Evolutionary conservation across 495 filamentous ascomycete genomes (phyloP).

Genomic region (Penicillium tannophilum): DNA sequence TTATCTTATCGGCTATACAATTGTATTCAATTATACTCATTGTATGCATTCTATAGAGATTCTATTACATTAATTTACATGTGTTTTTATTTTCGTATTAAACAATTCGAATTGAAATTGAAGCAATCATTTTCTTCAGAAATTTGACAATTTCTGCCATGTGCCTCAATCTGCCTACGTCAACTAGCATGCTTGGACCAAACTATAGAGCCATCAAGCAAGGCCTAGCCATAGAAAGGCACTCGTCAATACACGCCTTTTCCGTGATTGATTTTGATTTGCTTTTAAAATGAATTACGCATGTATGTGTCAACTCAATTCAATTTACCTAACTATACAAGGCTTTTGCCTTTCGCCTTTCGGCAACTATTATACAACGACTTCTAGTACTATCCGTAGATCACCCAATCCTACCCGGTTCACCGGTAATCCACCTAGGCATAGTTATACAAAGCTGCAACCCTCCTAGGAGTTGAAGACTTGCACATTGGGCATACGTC

Average conservation of each 20-base stretch:
- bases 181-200: not conserved
- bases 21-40: not conserved
- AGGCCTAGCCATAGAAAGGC: not conserved
- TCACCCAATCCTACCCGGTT: not conserved
- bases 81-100: not conserved
- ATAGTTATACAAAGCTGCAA: not conserved
- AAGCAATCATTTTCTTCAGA: not conserved
- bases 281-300: not conserved
- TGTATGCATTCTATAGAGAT: not conserved
- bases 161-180: not conserved
- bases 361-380: not conserved
- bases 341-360: not conserved
- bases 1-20: conserved; percentile 10
- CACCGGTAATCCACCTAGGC: conserved; percentile 1
- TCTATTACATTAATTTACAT: not conserved
- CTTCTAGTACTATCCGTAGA: conserved; percentile 1
- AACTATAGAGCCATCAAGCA: not conserved
- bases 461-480: conserved; percentile 41
- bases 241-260: not conserved
- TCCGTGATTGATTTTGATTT: not conserved
- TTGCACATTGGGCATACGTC: conserved; percentile 55
- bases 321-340: not conserved
- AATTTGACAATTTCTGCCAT: not conserved
- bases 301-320: not conserved
- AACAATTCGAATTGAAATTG: not conserved